Evolutionary conservation across 2,329 filamentous ascomycete species (phyloP).

Genomic region (Pestalotiopsis sp.): DNA sequence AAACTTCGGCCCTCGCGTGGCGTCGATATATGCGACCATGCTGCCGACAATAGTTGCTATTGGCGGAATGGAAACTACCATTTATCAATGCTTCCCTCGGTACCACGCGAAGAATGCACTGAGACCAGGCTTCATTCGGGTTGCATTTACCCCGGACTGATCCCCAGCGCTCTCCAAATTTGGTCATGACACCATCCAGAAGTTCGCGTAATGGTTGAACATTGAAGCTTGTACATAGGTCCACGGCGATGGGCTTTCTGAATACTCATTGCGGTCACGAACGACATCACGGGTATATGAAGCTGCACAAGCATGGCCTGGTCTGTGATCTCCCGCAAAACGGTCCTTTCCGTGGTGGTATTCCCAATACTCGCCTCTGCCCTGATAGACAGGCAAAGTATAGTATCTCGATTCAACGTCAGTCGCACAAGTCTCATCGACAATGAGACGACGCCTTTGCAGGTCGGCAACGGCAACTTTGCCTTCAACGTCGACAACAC

Average conservation of each 20-base stretch:
- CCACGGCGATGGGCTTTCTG: background rate
- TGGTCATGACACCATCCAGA: background rate
- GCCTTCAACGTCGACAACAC: slow-evolving; percentile 33
- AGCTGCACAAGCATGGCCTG: background rate
- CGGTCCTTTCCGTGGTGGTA: background rate
- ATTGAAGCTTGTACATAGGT: background rate
- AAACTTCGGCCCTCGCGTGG: background rate
- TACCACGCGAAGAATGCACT: background rate
- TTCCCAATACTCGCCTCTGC: slow-evolving; percentile 2
- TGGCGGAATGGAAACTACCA: background rate
- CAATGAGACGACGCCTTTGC: slow-evolving; percentile 29
- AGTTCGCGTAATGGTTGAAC: background rate
- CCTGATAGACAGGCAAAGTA: slow-evolving; percentile 18
- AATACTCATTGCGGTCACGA: background rate
- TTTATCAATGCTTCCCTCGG: background rate
- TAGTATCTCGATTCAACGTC: slow-evolving; percentile 27
- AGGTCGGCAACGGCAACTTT: slow-evolving; percentile 33
- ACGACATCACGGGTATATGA: background rate
- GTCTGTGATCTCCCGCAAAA: background rate
- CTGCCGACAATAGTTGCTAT: background rate
- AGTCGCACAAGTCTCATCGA: slow-evolving; percentile 25
- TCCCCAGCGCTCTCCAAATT: background rate
- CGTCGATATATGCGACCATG: background rate
- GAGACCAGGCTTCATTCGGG: slow-evolving; percentile 1
- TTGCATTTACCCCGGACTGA: slow-evolving; percentile 8